Conservation (phyloP, 768 basidiomycete genomes). For the Hygrophoropsis aurantiaca region DNA sequence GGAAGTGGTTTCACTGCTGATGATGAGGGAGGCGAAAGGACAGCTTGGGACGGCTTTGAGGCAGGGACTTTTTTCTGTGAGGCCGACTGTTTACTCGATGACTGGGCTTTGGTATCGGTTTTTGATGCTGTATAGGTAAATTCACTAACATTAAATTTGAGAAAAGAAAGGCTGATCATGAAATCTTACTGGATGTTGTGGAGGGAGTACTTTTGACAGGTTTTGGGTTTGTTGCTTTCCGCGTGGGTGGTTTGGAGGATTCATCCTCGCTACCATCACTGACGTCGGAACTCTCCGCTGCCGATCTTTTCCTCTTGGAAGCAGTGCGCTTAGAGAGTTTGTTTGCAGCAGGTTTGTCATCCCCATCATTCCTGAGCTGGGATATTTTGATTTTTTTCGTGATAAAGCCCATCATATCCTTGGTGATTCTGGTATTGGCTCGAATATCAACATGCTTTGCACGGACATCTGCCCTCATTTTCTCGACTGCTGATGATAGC, state of each 20-base stretch:
- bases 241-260: neutral
- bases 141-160: no score
- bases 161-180: no score
- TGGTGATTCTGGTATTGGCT: conserved; percentile 35
- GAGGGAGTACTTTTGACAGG: neutral
- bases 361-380: conserved; percentile 31
- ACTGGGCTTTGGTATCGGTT: neutral
- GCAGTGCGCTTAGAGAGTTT: conserved; percentile 10
- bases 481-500: conserved; percentile 41
- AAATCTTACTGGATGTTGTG: conserved; percentile 4
- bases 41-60: neutral
- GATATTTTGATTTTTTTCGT: conserved; percentile 29
- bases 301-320: conserved; percentile 26
- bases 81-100: neutral
- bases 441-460: conserved; percentile 39
- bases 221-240: conserved; percentile 17
- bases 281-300: conserved; percentile 18
- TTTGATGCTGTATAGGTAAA: no score
- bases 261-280: conserved; percentile 18
- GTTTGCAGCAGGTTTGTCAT: conserved; percentile 21
- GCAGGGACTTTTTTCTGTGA: neutral
- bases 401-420: conserved; percentile 32
- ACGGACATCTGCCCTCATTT: conserved; percentile 40
- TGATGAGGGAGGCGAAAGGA: neutral
- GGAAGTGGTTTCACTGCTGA: neutral